Evolutionary conservation across 345 rosid genomes (phyloP).

Genomic region (Pistacia atlantica): DNA sequence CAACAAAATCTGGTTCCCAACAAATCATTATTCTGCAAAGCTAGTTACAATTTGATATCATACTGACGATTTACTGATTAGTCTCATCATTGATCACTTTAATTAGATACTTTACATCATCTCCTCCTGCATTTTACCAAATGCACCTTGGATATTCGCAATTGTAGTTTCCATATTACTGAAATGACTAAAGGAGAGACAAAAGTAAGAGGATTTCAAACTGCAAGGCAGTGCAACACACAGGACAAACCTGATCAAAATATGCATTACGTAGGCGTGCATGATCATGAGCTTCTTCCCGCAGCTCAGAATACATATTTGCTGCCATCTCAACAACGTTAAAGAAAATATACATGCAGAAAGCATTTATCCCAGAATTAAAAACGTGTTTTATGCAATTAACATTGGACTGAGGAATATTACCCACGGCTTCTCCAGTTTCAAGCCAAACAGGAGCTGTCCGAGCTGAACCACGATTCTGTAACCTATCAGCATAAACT

Average conservation of each 20-base stretch:
- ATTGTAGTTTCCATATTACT: neutral
- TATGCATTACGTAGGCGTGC: slow-evolving; percentile 87
- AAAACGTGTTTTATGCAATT: slow-evolving; percentile 29
- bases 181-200: neutral
- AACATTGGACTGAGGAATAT: slow-evolving; percentile 39
- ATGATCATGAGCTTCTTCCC: slow-evolving; percentile 94
- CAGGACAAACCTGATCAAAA: slow-evolving; percentile 78
- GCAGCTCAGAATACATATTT: slow-evolving; percentile 76
- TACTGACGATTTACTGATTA: neutral
- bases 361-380: slow-evolving; percentile 30
- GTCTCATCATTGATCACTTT: neutral
- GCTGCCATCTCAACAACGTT: slow-evolving; percentile 69
- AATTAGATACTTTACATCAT: neutral
- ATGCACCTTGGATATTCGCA: neutral
- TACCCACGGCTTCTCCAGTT: slow-evolving; percentile 99
- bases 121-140: neutral
- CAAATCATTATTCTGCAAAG: neutral
- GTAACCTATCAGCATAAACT: slow-evolving; percentile 65
- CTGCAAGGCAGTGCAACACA: slow-evolving; percentile 7
- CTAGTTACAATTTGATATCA: neutral
- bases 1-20: neutral
- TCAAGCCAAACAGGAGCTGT: slow-evolving; percentile 93
- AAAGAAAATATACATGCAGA: slow-evolving; percentile 45
- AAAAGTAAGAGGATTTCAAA: neutral
- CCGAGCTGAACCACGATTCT: slow-evolving; percentile 64